Conservation (phyloP, 345 rosid genomes). For the Lepidium africanum region DNA sequence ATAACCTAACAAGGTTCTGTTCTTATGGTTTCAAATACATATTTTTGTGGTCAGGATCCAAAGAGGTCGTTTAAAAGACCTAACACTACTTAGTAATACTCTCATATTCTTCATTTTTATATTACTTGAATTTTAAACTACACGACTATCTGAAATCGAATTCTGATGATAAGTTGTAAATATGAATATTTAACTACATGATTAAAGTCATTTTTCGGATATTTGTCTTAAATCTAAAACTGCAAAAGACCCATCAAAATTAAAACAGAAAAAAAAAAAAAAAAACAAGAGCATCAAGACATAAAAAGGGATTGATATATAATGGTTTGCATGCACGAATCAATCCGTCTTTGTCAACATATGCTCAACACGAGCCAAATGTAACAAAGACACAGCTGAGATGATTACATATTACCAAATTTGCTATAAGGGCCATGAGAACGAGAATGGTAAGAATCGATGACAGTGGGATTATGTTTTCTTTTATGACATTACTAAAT, state of each 20-base stretch:
- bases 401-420: conserved; percentile 21
- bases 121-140: no score
- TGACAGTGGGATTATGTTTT: conserved; percentile 2
- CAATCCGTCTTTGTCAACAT: conserved; percentile 1
- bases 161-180: no score
- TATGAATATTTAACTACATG: no score
- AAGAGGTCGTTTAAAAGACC: background rate
- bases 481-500: conserved; percentile 4
- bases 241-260: conserved; percentile 12
- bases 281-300: conserved; percentile 16
- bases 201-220: no score
- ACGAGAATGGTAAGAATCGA: conserved; percentile 16
- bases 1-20: background rate
- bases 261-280: background rate
- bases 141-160: no score
- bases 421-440: conserved; percentile 13
- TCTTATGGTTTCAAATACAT: background rate
- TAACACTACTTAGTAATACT: background rate
- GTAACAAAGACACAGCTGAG: background rate
- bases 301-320: no score
- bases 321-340: conserved; percentile 1
- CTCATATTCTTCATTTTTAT: no score
- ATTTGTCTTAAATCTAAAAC: no score
- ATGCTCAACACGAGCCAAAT: conserved; percentile 20
- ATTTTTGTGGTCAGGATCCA: background rate